Evolutionary conservation across 2,329 filamentous ascomycete genomes (phyloP), one percentile per base, ranked within the genome.

Genomic region (Moelleriella libera): DNA sequence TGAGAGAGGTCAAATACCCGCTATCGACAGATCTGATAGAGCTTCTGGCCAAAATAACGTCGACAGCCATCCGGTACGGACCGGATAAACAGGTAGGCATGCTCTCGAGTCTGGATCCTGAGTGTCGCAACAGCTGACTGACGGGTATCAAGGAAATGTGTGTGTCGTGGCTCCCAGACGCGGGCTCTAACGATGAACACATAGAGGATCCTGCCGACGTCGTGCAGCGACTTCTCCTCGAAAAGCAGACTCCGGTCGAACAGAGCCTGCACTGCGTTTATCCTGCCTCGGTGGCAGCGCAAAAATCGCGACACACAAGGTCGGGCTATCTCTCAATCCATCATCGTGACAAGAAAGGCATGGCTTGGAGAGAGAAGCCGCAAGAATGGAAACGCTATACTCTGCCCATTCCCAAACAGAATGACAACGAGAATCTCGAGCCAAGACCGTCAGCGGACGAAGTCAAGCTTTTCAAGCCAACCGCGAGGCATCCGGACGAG

Each of bases 151-250:
- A 65, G 63, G 48, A 56, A 34, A 51, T 62, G n/a, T 48, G 57
- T 9, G 61, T 75, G 9, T 65, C 63, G 5, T 75, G 72, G 71
- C 58, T 74, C 8, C 56, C 64, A 8, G 48, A 63, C 10, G 30
- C 48, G 5, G 41, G 40, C 12, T 28, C 21, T n/a, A 34, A 50
- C 10, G 30, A 30, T 7, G 51, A 54, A 30, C 46, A 50, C 11
- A 56, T 64, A 5, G 70, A 76, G 54, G 61, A 67, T 47, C 54
- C 61, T 1, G 61, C 60, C 34, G 70, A 76, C 41, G 58, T 68
- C 11, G 70, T 73, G 12, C 57, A 65, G 44, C 69, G 74, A 31
- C 62, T 76, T 4, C 55, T 77, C 3, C 56, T 66, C 34, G 63
- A 61, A 10, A 52, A 44, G n/a, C 47, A 50, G 14, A 32, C 45